Base-by-base conservation (phyloP, 106 monocot genomes). In the Acorus gramineus region DNA sequence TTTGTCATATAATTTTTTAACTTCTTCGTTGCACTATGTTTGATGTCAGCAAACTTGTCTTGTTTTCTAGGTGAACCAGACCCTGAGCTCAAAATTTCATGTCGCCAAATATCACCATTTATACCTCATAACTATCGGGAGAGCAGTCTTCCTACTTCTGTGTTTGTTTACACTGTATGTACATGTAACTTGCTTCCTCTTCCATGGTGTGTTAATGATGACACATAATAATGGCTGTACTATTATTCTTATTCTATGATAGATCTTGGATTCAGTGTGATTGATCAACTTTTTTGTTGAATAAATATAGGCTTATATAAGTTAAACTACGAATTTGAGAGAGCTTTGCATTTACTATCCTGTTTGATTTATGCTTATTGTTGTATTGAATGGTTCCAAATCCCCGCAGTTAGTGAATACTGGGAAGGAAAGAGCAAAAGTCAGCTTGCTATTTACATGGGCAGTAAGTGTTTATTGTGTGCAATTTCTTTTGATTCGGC, bases 101-200 rank as follows among this genome's bases (percentile, higher is more conserved):
- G 98, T 75, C 81, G 98, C 3, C 98, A 99, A 69, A 89, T 99
- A 83, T 99, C 98, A 54, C 98, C 98, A 66, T 99, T 99, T 69
- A 99, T 99, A 65, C 98, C 98, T 73, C 98, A 99, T 70, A 64
- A 99, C 76, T 99, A 99, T 66, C 66, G 74, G 60, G 98, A 99
- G 55, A 99, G 98, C 81, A 99, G 98, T 68, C 84, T 92, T 71
- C 98, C 98, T 13, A 75, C 89, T 42, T 78, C 85, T 50, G 98
- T 92, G 4, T 99, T 99, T 82, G 88, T 89, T 61, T 99, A 92
- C 74, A 99, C 98, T 63, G 98, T 99, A 81, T 65, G 92, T 72
- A 52, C 28, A 49, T 14, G 47, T 13, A 13, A 5, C 9, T 55
- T 10, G 11, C 13, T 55, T 55, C 55, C 13, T 11, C 4, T 4